phyloP scores from a whole-genome alignment of 306 rosid species.

The Carpinus fangiana region DNA sequence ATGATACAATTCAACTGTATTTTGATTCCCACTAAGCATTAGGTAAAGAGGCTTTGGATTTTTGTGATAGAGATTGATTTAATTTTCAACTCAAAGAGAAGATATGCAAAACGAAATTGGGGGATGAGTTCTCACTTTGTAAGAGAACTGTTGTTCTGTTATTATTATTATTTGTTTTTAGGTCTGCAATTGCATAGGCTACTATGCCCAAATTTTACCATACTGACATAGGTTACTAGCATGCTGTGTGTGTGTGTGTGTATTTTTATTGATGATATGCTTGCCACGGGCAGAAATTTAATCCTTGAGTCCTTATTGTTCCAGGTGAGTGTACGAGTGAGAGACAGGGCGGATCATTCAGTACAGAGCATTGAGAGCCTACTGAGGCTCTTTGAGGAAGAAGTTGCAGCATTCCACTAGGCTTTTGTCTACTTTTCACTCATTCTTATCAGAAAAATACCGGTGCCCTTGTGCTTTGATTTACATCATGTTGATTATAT shows the following conservation, averaged over 20 bases:
- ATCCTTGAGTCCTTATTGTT: constrained; percentile 32
- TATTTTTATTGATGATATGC: constrained; percentile 1
- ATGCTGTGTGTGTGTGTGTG: too few relatives aligned
- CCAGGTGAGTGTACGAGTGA: constrained; percentile 92
- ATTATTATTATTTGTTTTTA: neutral
- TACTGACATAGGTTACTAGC: neutral
- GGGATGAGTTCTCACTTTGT: neutral
- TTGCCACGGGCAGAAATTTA: constrained; percentile 4
- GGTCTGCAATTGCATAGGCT: neutral
- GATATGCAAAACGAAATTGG: neutral
- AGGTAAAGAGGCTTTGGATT: neutral
- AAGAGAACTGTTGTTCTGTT: neutral
- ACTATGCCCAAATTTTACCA: neutral
- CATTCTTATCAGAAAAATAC: constrained; percentile 4
- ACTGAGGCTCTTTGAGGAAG: constrained; percentile 61
- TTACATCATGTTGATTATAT: neutral
- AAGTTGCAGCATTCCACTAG: constrained; percentile 65
- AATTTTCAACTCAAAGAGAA: neutral
- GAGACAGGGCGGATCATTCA: constrained; percentile 64
- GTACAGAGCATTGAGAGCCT: constrained; percentile 66
- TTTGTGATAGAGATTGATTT: neutral
- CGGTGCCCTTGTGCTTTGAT: neutral
- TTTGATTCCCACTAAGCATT: neutral
- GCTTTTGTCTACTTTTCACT: neutral
- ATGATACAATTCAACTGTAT: neutral